A percentile compares a stretch with the other conserved stretches of the same genome.
These are phyloP conservation scores for Entoloma clypeatum DNA, from an alignment of 1,284 basidiomycete genomes.

Conservation along the genomic window DNA sequence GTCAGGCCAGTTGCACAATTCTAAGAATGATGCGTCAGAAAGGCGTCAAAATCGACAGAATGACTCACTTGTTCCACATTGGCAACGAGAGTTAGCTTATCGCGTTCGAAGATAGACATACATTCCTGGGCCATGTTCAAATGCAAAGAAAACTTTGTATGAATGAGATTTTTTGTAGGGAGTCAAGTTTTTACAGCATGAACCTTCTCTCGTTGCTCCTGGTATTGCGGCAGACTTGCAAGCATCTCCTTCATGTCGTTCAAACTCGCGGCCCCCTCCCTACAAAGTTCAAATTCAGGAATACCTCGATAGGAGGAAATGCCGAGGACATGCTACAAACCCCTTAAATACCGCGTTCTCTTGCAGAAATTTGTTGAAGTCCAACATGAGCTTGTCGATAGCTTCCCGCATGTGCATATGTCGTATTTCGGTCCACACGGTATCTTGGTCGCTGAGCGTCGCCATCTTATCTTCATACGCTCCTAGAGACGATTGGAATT, in stretches of 20 bases:
- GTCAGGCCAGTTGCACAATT: conserved; percentile 90
- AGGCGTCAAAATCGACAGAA: neutral
- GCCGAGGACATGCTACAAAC: conserved; percentile 37
- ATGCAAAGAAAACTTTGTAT: conserved; percentile 84
- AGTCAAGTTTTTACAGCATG: conserved; percentile 1
- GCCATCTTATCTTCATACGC: conserved; percentile 86
- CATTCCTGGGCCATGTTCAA: conserved; percentile 97
- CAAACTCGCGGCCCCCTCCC: conserved; percentile 80
- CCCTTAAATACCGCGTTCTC: conserved; percentile 92
- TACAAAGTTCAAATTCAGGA: conserved; percentile 29
- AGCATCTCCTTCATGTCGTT: conserved; percentile 99
- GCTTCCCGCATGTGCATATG: conserved; percentile 99
- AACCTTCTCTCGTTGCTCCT: conserved; percentile 93
- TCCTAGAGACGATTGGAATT: conserved; percentile 82
- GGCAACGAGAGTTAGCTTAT: conserved; percentile 82
- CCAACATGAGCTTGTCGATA: conserved; percentile 92
- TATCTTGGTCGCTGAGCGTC: conserved; percentile 79
- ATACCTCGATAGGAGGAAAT: conserved; percentile 6
- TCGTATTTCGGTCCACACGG: conserved; percentile 88
- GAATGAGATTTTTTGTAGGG: neutral
- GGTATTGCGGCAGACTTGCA: conserved; percentile 91
- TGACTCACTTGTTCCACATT: conserved; percentile 89
- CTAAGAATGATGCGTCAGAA: conserved; percentile 33
- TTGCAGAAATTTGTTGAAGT: conserved; percentile 91
- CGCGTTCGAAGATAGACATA: conserved; percentile 90